phyloP scores from a whole-genome alignment of 306 rosid genomes.

The Dalbergia oliveri region DNA sequence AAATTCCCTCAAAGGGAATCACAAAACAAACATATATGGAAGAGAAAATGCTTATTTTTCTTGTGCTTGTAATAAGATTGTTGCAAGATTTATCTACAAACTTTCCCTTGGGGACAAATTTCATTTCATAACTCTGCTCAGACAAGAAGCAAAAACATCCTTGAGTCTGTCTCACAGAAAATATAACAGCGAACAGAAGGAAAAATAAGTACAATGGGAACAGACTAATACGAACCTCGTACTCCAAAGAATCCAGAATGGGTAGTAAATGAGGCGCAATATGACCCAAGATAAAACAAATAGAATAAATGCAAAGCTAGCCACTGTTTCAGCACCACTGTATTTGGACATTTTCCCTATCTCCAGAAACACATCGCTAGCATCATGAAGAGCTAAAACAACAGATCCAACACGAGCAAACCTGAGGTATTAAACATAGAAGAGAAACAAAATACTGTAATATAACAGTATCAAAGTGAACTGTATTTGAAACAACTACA shows the following conservation, averaged over 20 bases:
- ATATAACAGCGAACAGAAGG: slow-evolving; percentile 24
- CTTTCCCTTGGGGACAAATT: neutral
- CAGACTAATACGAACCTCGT: slow-evolving; percentile 75
- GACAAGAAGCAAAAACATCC: slow-evolving; percentile 8
- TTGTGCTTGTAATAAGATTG: slow-evolving; percentile 17
- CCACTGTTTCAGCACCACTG: slow-evolving; percentile 79
- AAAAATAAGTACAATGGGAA: slow-evolving; percentile 11
- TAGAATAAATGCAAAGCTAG: slow-evolving; percentile 87
- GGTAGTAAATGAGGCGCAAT: slow-evolving; percentile 96
- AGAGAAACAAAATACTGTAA: slow-evolving; percentile 41
- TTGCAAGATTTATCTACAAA: slow-evolving; percentile 22
- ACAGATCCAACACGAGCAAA: slow-evolving; percentile 95
- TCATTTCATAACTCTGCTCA: slow-evolving; percentile 26
- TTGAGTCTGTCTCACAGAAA: slow-evolving; percentile 20
- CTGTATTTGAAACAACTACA: slow-evolving; percentile 9
- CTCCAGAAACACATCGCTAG: slow-evolving; percentile 94
- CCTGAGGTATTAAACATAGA: slow-evolving; percentile 62
- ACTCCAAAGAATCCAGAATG: slow-evolving; percentile 98
- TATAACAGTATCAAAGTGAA: slow-evolving; percentile 10
- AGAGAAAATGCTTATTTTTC: neutral
- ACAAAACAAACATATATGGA: neutral
- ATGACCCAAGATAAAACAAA: slow-evolving; percentile 91
- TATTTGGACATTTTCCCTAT: slow-evolving; percentile 99
- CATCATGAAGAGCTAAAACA: slow-evolving; percentile 98
- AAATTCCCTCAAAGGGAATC: neutral